These are phyloP conservation scores for Colletotrichum magnum DNA, from an alignment of 2,329 filamentous ascomycete genomes.

Conservation along the genomic window DNA sequence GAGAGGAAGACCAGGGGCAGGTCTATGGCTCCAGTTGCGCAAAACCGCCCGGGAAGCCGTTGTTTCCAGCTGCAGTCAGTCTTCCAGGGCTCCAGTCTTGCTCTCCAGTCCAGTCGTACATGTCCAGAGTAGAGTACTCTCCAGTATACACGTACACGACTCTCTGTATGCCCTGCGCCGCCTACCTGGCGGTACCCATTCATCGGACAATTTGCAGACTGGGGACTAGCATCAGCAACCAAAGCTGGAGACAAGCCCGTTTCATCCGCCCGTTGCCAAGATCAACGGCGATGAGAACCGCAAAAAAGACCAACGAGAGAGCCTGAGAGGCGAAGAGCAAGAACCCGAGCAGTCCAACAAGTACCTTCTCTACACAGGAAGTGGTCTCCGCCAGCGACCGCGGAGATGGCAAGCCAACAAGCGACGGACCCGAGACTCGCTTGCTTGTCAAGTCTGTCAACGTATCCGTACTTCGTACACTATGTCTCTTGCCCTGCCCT, in stretches of 20 bases:
- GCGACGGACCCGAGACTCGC: conserved; percentile 5
- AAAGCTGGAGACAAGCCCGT: conserved; percentile 4
- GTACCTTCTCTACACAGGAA: too few species aligned
- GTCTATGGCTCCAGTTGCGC: too few species aligned
- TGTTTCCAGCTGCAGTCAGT: conserved; percentile 7
- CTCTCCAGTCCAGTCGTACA: background rate
- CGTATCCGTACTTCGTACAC: background rate
- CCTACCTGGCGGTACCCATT: background rate
- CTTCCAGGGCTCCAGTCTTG: conserved; percentile 1
- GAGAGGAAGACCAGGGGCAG: background rate
- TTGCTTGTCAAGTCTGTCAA: conserved; percentile 9
- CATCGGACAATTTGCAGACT: conserved; percentile 19
- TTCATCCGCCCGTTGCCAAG: conserved; percentile 35
- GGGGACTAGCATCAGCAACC: conserved; percentile 8
- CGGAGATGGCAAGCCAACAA: conserved; percentile 9
- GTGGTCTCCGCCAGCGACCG: too few species aligned
- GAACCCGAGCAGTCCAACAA: conserved; percentile 1
- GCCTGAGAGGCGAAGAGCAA: background rate
- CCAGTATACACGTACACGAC: too few species aligned
- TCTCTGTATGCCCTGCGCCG: conserved; percentile 1
- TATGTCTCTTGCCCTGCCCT: background rate
- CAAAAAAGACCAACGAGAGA: background rate
- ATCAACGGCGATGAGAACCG: conserved; percentile 13
- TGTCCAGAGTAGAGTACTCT: too few species aligned
- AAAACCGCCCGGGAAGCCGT: conserved; percentile 6